Percentiles rank a stretch among this genome's conserved stretches.
Conservation (phyloP, 1,284 basidiomycete genomes). For the Stygiomarasmius scandens region DNA sequence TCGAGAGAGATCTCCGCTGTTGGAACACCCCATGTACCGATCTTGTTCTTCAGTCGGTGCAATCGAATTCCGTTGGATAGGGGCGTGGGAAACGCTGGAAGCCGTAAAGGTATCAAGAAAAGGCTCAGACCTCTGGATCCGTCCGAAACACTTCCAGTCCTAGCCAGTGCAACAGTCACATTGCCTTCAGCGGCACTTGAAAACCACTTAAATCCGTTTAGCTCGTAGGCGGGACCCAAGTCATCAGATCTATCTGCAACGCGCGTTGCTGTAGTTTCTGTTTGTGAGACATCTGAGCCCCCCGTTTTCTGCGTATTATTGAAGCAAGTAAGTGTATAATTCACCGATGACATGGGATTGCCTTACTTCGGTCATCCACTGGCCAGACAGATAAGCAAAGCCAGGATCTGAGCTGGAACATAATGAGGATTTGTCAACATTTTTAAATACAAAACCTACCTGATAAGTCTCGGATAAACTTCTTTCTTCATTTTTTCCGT, state of each 20-base stretch:
- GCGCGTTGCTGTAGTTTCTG: constrained; percentile 64
- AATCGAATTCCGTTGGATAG: constrained; percentile 72
- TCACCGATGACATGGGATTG: neutral
- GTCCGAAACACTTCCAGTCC: constrained; percentile 55
- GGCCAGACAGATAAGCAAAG: constrained; percentile 71
- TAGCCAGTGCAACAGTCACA: constrained; percentile 70
- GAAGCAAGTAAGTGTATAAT: constrained; percentile 1
- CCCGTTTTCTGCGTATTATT: constrained; percentile 57
- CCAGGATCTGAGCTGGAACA: constrained; percentile 58
- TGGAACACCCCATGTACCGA: constrained; percentile 76
- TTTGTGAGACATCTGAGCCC: constrained; percentile 76
- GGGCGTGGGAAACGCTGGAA: constrained; percentile 42
- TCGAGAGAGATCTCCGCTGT: constrained; percentile 77
- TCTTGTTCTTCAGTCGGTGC: constrained; percentile 79
- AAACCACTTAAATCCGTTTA: constrained; percentile 84
- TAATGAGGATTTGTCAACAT: neutral
- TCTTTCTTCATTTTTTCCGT: constrained; percentile 61
- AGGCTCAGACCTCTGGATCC: constrained; percentile 71
- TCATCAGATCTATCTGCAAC: constrained; percentile 29
- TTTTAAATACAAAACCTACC: constrained; percentile 38
- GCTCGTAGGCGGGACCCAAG: constrained; percentile 53
- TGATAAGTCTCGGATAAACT: constrained; percentile 60
- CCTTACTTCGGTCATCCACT: constrained; percentile 81
- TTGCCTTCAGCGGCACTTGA: constrained; percentile 81
- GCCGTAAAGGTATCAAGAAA: constrained; percentile 68